Conservation (phyloP, 1,284 basidiomycete genomes). For the Trichosporon sp. region DNA sequence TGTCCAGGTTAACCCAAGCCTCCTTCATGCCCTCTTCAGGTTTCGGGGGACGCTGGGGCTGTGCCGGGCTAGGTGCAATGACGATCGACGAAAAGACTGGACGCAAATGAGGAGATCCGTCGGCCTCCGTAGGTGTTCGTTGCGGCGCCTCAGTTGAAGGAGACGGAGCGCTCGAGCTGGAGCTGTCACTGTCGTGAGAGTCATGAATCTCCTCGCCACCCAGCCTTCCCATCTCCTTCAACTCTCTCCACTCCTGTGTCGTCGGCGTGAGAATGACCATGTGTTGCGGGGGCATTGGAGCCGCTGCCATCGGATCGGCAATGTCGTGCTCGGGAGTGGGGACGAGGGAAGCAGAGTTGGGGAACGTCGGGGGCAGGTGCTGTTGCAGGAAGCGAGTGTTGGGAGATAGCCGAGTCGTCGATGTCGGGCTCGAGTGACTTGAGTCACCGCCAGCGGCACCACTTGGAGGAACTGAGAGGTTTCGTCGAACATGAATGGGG, state of each 20-base stretch:
- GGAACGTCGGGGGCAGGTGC: constrained; percentile 43
- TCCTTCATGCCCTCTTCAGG: constrained; percentile 3
- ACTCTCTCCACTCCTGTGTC: constrained; percentile 49
- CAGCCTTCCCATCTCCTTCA: constrained; percentile 29
- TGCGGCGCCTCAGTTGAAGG: background rate
- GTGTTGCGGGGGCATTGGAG: constrained; percentile 8
- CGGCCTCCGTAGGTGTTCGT: background rate
- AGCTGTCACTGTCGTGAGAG: constrained; percentile 16
- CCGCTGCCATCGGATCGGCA: background rate
- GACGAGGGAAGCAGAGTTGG: constrained; percentile 6
- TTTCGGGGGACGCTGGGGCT: background rate
- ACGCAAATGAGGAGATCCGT: background rate
- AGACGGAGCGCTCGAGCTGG: constrained; percentile 3
- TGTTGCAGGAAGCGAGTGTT: constrained; percentile 44
- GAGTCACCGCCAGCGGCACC: constrained; percentile 3
- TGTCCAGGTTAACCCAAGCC: constrained; percentile 3
- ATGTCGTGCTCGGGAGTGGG: background rate
- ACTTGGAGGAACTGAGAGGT: constrained; percentile 26
- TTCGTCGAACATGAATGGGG: constrained; percentile 26
- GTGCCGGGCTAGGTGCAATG: constrained; percentile 7
- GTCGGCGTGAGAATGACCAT: constrained; percentile 51
- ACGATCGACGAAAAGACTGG: constrained; percentile 9
- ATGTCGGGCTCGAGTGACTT: constrained; percentile 17
- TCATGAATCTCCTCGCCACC: constrained; percentile 17
- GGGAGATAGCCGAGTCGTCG: constrained; percentile 36